Evolutionary conservation across 108 stramenopile genomes (phyloP), one percentile per base, ranked within the genome.

Genomic region (Nitzschia putrida): DNA sequence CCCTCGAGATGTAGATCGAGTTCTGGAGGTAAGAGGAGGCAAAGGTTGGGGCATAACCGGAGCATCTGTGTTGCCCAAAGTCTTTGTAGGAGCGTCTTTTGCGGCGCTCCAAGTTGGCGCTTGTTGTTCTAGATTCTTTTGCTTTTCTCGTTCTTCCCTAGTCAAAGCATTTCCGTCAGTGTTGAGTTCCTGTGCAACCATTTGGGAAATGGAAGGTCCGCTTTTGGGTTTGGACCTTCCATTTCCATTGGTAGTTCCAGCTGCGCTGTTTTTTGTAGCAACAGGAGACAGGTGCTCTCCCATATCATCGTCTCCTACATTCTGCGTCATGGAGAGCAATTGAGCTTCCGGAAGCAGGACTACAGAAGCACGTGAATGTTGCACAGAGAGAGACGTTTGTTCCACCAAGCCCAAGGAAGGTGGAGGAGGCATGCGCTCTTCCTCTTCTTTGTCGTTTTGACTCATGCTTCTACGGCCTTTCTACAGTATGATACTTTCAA

Each of bases 331-430:
- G 58, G 26, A 59, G 2, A 59, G 39, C 29, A 59, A 21, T 26
- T 59, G 58, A 59, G 1, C 58, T 40, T 59, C 24, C 3, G 58
- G 25, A n/a, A 59, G 39, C 9, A 59, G 39, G 5, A 59, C 58
- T 0, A 3, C 25, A n/a, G 58, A 59, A 10, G 6, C 2, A 16
- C 58, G 34, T 4, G 12, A 12, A n/a, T 40, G 38, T 10, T 21
- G 58, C 29, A 37, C 14, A 3, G 58, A 38, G 1, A 59, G 39
- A 0, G 58, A 25, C n/a, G 58, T 59, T 59, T 59, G 58, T 37
- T 59, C 58, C 58, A 59, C 58, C 25, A 59, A 55, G 16, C 21
- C 13, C 24, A 20, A 18, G 49, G 49, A 1, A 34, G 29, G 29
- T 4, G 29, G 29, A 34, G 29, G 29, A 34, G 29, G 29, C 29